Base-by-base conservation (phyloP, 2,329 filamentous ascomycete genomes). In the Colletotrichum echinochloae region DNA sequence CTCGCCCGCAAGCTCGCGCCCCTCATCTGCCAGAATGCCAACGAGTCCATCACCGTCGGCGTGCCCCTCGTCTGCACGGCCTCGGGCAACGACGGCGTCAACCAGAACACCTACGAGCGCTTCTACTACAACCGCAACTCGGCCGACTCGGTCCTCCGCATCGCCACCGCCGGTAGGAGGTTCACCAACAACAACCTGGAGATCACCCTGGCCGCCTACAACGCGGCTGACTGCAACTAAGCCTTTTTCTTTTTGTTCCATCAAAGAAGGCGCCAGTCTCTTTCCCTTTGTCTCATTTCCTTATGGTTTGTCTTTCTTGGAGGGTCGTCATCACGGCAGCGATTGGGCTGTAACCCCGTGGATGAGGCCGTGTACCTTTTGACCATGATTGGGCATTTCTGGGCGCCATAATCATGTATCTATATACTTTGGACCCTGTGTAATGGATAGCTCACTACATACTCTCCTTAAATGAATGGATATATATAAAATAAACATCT, bases 1-100 rank as follows among this genome's bases (percentile, higher is more conserved):
- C 63, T 66, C 20, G 49, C 52, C 39, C 48, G 57, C 62, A 70
- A 60, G 62, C 62, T 60, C 49, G 66, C 66, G 39, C 66, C 66
- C 28, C 20, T 70, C 18, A 41, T 70, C 39, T 70, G 66, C 62
- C 6, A 33, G 30, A 41, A 30, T 41, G 26, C 11, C 18, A 56
- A 37, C 55, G 2, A 8, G 44, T 48, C 18, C 7, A 49, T 66
- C 37, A 48, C 56, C 41, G 66, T 66, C 39, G 66, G 66, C 55
- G 55, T 55, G 11, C 26, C 55, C 20, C 66, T 70, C 55, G 51
- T 37, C 62, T 70, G 66, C 62, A 35, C 55, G 20, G 62, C 66
- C 39, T 33, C 63, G 6, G 66, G 66, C 55, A 39, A 70, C 62
- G 66, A 70, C 66, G 56, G 48, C 49, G 62, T 41, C 48, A 66